Evolutionary conservation across 345 rosid genomes (phyloP), one percentile per base, ranked within the genome.

Genomic region (Nephelium lappaceum): DNA sequence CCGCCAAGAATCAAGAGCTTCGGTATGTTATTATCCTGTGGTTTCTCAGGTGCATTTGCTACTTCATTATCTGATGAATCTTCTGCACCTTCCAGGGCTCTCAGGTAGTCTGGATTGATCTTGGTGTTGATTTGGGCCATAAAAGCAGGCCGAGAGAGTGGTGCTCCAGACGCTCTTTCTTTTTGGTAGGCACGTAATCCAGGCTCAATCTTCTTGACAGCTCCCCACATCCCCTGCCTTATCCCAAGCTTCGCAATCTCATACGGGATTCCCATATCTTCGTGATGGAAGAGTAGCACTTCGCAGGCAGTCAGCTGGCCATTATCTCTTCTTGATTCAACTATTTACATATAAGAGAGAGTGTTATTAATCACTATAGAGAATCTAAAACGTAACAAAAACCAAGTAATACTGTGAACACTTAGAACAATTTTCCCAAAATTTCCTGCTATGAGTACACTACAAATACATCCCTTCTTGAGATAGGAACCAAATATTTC

Each of bases 261-360:
- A 80, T 89, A 73, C 0, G 95, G 97, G 76, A 94, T 93, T 14
- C 98, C 98, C 96, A 93, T 93, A 76, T 94, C 96, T 84, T 94
- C 97, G 39, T 93, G 83, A 77, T 93, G 97, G 79, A 92, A 93
- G 23, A 93, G 78, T 69, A 90, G 68, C 36, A 94, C 96, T 82
- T 94, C 96, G 62, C 93, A 91, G 2, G 96, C 91, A n/a, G 89
- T 88, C 81, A 51, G 67, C 66, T 85, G 89, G 62, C 91, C 89
- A 21, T 86, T 83, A 0, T 86, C 89, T 75, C 83, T 85, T 82
- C 86, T 87, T 75, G 95, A 91, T 88, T 90, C 89, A 72, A 87
- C 98, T 94, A 87, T 39, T 73, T 51, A 77, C 43, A 55, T 0
- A 75, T 12, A 51, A 79, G 3, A 51, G 15, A 47, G 23, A 10